A percentile compares a stretch with the other conserved stretches of the same genome.
Evolutionary conservation across 495 filamentous ascomycete genomes (phyloP).

Genomic region (Penicilliopsis zonata): DNA sequence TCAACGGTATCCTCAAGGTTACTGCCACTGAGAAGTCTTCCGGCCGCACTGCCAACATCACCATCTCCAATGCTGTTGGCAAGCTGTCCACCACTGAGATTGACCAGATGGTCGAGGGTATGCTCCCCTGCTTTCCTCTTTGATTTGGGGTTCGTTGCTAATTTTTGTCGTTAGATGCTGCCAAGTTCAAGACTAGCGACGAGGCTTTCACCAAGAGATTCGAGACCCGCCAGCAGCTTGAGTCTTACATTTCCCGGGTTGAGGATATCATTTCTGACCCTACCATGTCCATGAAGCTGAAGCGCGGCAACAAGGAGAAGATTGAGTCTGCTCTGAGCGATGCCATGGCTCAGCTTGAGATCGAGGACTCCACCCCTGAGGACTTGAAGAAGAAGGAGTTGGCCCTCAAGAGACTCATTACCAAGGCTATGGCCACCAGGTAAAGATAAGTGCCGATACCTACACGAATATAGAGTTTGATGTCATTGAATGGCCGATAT

Average conservation of each 20-base stretch:
- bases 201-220: conserved; percentile 99
- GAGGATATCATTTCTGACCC: conserved; percentile 98
- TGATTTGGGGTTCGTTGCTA: conserved; percentile 4
- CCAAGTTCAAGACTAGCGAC: conserved; percentile 97
- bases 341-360: conserved; percentile 76
- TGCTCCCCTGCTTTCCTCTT: conserved; percentile 13
- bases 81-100: conserved; percentile 94
- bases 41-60: conserved; percentile 96
- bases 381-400: conserved; percentile 99
- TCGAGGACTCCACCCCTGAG: conserved; percentile 79
- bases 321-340: conserved; percentile 87
- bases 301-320: conserved; percentile 98
- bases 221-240: conserved; percentile 95
- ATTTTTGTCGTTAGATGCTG: conserved; percentile 57
- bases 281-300: conserved; percentile 89
- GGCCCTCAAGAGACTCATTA: conserved; percentile 92
- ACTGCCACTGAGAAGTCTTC: conserved; percentile 99
- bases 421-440: conserved; percentile 89
- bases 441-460: conserved; percentile 33
- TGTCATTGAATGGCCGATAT: background rate
- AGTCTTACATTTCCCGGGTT: conserved; percentile 97
- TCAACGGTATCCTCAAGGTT: conserved; percentile 99
- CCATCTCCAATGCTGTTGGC: conserved; percentile 98
- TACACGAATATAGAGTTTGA: background rate
- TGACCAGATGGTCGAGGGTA: conserved; percentile 90